Evolutionary conservation across 768 basidiomycete species (phyloP).

Genomic region (Lactarius pseudohatsudake): DNA sequence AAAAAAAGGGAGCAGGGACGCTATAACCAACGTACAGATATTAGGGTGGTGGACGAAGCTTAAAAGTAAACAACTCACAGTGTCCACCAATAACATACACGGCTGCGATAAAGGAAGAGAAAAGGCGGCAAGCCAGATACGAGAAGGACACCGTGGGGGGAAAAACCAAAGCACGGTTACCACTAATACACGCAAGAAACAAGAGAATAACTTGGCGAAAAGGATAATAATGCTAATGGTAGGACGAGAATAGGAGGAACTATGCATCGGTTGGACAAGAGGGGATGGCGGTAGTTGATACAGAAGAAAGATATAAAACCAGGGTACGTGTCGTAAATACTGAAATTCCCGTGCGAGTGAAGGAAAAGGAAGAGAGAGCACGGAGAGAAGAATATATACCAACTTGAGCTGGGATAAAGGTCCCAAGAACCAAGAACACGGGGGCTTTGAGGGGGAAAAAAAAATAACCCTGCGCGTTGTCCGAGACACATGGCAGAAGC

Average conservation of each 20-base stretch:
- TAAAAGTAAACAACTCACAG: constrained; percentile 19
- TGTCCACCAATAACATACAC: constrained; percentile 28
- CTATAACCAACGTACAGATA: constrained; percentile 6
- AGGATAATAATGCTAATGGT: constrained; percentile 17
- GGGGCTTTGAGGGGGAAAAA: constrained; percentile 31
- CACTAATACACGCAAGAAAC: constrained; percentile 27
- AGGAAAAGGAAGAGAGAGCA: neutral
- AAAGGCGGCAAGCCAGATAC: constrained; percentile 15
- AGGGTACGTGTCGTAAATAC: constrained; percentile 22
- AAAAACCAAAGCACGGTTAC: constrained; percentile 21
- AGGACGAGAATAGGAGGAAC: constrained; percentile 15
- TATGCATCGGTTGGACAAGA: constrained; percentile 14
- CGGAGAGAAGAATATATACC: constrained; percentile 12
- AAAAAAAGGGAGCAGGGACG: constrained; percentile 6
- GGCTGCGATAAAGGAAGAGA: constrained; percentile 1
- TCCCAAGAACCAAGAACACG: constrained; percentile 48
- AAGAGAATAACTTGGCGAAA: constrained; percentile 29
- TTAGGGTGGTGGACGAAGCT: neutral
- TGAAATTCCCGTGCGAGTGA: constrained; percentile 2
- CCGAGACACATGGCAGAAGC: constrained; percentile 33
- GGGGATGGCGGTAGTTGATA: constrained; percentile 30
- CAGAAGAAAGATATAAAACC: constrained; percentile 26
- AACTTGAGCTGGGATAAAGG: constrained; percentile 29
- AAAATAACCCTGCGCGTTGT: constrained; percentile 34
- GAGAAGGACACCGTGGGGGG: constrained; percentile 12